Conservation (phyloP, 352 stramenopile genomes). For the Phytophthora pluvialis region DNA sequence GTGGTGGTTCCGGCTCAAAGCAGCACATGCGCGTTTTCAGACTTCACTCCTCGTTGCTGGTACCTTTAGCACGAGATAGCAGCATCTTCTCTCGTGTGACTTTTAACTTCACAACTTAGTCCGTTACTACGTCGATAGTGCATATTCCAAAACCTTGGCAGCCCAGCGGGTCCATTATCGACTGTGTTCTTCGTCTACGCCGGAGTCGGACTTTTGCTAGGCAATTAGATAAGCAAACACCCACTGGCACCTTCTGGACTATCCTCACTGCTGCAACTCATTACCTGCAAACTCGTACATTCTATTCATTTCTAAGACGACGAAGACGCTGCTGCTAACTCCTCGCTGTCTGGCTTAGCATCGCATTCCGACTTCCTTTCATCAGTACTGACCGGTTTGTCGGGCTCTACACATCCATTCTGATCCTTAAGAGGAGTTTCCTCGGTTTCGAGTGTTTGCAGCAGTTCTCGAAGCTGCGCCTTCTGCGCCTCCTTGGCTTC, state of each 20-base stretch:
- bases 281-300: not conserved
- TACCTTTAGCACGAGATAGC: not conserved
- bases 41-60: not conserved
- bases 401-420: slow-evolving; percentile 2
- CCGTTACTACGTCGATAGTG: no score
- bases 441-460: slow-evolving; percentile 42
- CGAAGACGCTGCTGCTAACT: not conserved
- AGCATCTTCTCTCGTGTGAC: not conserved
- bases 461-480: slow-evolving; percentile 39
- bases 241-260: not conserved
- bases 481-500: slow-evolving; percentile 46
- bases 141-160: no score
- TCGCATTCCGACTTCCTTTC: slow-evolving; percentile 1
- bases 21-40: not conserved
- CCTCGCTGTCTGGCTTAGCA: slow-evolving; percentile 5
- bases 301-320: slow-evolving; percentile 20
- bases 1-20: no score
- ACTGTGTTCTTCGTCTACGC: no score
- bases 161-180: no score
- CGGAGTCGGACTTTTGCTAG: not conserved
- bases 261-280: not conserved
- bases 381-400: not conserved
- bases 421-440: slow-evolving; percentile 1
- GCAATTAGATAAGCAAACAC: not conserved
- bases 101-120: not conserved